phyloP scores from a whole-genome alignment of 352 stramenopile genomes.

The Aphanomyces astaci region DNA sequence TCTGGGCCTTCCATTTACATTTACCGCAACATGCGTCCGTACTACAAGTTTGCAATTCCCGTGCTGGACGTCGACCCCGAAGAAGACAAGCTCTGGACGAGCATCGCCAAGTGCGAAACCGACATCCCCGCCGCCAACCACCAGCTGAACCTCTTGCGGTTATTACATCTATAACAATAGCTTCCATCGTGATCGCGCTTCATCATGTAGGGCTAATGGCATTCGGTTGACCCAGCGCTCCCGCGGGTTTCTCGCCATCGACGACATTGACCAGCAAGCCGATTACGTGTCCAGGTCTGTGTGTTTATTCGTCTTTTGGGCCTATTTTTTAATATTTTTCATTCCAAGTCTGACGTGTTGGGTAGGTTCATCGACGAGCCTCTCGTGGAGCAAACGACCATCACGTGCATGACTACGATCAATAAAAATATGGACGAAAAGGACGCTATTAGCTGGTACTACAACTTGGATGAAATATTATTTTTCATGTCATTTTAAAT shows the following conservation, averaged over 20 bases:
- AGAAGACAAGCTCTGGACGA: slow-evolving; percentile 65
- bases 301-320: too few relatives aligned
- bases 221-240: slow-evolving; percentile 65
- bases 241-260: slow-evolving; percentile 60
- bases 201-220: slow-evolving; percentile 36
- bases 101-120: slow-evolving; percentile 54
- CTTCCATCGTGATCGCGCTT: neutral
- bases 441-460: slow-evolving; percentile 62
- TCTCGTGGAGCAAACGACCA: slow-evolving; percentile 55
- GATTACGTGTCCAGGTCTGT: slow-evolving; percentile 54
- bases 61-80: slow-evolving; percentile 61
- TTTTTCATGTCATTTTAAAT: neutral
- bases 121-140: slow-evolving; percentile 58
- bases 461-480: too few relatives aligned
- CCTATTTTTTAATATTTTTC: too few relatives aligned
- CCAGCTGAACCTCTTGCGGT: slow-evolving; percentile 59
- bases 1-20: slow-evolving; percentile 85
- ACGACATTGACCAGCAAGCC: slow-evolving; percentile 74
- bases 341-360: neutral
- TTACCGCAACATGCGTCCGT: slow-evolving; percentile 84
- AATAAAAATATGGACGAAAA: slow-evolving; percentile 85
- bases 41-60: slow-evolving; percentile 87
- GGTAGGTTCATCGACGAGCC: slow-evolving; percentile 60
- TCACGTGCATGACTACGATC: slow-evolving; percentile 85
- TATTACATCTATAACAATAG: too few relatives aligned